phyloP scores from a whole-genome alignment of 345 rosid genomes.

The Turnera subulata region DNA sequence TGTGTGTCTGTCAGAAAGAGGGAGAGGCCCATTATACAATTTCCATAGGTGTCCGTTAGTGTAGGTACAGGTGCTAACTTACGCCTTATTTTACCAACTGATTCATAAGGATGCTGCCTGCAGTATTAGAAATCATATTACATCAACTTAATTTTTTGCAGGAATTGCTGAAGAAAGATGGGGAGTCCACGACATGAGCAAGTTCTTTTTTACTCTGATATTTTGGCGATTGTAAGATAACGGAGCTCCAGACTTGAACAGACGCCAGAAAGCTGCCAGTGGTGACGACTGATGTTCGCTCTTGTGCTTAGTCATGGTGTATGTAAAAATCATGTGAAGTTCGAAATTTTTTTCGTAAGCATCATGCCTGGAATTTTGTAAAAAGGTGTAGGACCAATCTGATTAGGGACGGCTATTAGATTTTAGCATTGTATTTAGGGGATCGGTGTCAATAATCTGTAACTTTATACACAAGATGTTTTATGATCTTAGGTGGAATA shows the following conservation, averaged over 20 bases:
- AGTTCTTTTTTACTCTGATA: not conserved
- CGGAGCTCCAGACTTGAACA: not conserved
- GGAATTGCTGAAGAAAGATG: slow-evolving; percentile 22
- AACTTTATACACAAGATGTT: not conserved
- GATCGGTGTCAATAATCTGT: slow-evolving; percentile 11
- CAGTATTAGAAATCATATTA: not conserved
- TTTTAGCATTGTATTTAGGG: slow-evolving; percentile 11
- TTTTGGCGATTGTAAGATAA: slow-evolving; percentile 4
- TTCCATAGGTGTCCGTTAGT: no score
- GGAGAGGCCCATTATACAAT: not conserved
- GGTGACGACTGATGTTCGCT: not conserved
- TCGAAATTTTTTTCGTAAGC: not conserved
- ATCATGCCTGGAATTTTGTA: slow-evolving; percentile 3
- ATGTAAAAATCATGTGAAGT: slow-evolving; percentile 4
- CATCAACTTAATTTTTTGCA: not conserved
- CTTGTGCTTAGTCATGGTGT: not conserved
- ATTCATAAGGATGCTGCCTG: not conserved
- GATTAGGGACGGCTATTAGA: not conserved
- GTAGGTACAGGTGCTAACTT: not conserved
- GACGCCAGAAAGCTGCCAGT: not conserved
- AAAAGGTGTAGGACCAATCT: not conserved
- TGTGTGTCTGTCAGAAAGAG: no score
- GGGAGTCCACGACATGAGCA: slow-evolving; percentile 6
- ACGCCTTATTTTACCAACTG: not conserved
- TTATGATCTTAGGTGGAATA: no score